phyloP scores from a whole-genome alignment of 345 rosid species.

The Limnanthes douglasii region DNA sequence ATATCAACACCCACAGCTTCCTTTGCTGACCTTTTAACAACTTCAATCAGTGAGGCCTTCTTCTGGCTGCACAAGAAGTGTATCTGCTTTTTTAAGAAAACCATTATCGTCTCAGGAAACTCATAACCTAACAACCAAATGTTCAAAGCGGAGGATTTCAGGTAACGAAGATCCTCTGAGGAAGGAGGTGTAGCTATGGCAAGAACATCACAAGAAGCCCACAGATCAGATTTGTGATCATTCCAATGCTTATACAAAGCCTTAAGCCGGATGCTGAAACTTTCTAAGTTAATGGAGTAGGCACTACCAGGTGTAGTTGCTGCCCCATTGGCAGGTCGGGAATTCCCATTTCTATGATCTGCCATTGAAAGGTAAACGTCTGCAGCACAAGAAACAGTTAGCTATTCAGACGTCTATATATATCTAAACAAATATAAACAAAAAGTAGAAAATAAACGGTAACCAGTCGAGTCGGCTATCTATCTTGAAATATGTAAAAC shows the following conservation, averaged over 20 bases:
- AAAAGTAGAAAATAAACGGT: too few species aligned
- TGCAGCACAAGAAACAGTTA: too few species aligned
- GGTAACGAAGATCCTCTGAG: slow-evolving; percentile 71
- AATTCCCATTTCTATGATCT: slow-evolving; percentile 40
- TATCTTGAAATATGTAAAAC: too few species aligned
- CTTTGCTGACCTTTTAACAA: slow-evolving; percentile 44
- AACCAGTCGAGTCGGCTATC: too few species aligned
- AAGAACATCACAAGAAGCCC: slow-evolving; percentile 59
- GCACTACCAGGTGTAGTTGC: slow-evolving; percentile 21
- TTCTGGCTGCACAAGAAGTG: slow-evolving; percentile 72
- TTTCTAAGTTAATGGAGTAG: slow-evolving; percentile 44
- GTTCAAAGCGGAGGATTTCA: slow-evolving; percentile 79
- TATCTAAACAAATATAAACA: too few species aligned
- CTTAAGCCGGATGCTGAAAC: slow-evolving; percentile 42
- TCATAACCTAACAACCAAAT: slow-evolving; percentile 89
- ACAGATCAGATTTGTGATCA: slow-evolving; percentile 34
- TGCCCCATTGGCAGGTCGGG: slow-evolving; percentile 26
- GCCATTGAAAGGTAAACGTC: slow-evolving; percentile 46
- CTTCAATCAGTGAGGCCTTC: slow-evolving; percentile 64
- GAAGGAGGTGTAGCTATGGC: slow-evolving; percentile 72
- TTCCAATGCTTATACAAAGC: slow-evolving; percentile 57
- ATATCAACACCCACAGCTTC: slow-evolving; percentile 53
- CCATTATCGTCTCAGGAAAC: slow-evolving; percentile 92
- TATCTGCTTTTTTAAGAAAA: slow-evolving; percentile 55
- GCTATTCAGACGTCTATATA: too few species aligned